Evolutionary conservation across 179 eudicot genomes (phyloP).

Genomic region (Monotropa hypopitys): DNA sequence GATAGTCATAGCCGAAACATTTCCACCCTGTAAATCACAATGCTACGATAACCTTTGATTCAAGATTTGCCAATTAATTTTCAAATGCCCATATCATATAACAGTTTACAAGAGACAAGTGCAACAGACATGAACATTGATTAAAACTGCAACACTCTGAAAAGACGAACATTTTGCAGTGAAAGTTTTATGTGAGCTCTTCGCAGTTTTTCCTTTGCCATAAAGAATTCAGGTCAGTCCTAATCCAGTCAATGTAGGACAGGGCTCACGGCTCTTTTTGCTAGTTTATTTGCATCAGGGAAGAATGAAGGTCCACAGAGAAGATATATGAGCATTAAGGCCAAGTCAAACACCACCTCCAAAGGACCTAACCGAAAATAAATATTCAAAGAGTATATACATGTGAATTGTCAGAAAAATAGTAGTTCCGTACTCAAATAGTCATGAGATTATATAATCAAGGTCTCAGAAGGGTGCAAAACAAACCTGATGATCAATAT

Average conservation of each 20-base stretch:
- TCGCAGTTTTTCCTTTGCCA: background rate
- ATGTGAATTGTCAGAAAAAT: no score
- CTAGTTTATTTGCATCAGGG: background rate
- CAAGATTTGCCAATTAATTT: background rate
- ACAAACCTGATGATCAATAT: slow-evolving; percentile 93
- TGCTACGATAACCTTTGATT: background rate
- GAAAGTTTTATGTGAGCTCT: background rate
- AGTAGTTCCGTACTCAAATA: background rate
- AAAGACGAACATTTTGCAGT: background rate
- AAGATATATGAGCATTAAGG: background rate
- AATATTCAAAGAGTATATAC: background rate
- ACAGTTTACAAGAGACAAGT: background rate
- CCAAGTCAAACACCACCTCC: background rate
- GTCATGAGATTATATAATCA: background rate
- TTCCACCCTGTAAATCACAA: slow-evolving; percentile 62
- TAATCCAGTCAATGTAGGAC: no score
- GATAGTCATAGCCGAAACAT: slow-evolving; percentile 93
- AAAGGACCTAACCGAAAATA: background rate
- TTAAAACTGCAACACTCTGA: background rate
- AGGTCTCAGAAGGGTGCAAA: background rate
- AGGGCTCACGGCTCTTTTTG: background rate
- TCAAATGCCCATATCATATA: background rate
- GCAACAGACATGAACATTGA: background rate
- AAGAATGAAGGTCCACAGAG: background rate
- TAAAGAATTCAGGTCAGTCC: background rate